phyloP scores from a whole-genome alignment of 306 rosid species.

The Dryas drummondii region DNA sequence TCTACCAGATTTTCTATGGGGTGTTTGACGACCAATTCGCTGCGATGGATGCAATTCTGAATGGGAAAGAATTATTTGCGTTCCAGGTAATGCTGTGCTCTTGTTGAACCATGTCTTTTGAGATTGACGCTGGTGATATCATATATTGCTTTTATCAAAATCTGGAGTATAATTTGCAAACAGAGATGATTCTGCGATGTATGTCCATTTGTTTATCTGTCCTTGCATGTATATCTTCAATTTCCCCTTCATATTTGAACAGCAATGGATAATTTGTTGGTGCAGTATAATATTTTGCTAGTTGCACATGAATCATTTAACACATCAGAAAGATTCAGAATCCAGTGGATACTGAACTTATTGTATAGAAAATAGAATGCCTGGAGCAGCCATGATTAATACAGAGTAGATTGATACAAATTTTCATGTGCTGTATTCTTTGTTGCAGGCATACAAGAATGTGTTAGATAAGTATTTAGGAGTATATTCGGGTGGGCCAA shows the following conservation, averaged over 20 bases:
- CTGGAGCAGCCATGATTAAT: constrained; percentile 2
- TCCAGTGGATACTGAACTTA: background rate
- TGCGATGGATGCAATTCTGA: constrained; percentile 84
- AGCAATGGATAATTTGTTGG: constrained; percentile 20
- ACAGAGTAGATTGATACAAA: background rate
- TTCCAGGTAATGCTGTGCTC: constrained; percentile 58
- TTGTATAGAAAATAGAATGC: constrained; percentile 16
- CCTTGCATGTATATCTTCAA: constrained; percentile 33
- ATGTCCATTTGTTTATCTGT: constrained; percentile 43
- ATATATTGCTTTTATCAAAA: constrained; percentile 6
- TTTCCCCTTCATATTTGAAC: constrained; percentile 31
- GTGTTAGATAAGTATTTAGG: constrained; percentile 84
- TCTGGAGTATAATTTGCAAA: background rate
- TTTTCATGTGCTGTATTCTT: constrained; percentile 6
- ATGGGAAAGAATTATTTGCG: constrained; percentile 80
- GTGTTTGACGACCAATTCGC: constrained; percentile 81
- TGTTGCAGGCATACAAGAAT: constrained; percentile 73
- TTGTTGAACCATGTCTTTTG: constrained; percentile 29
- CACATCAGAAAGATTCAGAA: background rate
- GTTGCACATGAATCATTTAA: constrained; percentile 7
- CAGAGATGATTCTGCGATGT: constrained; percentile 11
- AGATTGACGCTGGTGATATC: constrained; percentile 27
- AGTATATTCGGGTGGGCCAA: constrained; percentile 57
- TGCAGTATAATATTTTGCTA: constrained; percentile 18
- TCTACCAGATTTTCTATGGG: constrained; percentile 75